These are phyloP conservation scores for Komagataella phaffii DNA, from an alignment of 805 yeast species.

Conservation along the genomic window DNA sequence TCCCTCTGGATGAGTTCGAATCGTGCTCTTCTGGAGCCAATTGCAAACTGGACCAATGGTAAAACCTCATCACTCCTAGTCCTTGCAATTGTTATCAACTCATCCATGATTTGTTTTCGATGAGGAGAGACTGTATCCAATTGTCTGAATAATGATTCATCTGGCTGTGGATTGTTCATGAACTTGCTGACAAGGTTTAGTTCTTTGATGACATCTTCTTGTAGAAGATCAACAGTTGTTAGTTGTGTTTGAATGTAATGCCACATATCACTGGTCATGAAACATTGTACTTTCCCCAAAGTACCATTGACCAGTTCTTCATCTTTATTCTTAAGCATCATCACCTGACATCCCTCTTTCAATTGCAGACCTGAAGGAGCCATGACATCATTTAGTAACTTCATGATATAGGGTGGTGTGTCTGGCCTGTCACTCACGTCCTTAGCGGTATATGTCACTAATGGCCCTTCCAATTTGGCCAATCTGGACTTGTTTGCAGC, in stretches of 20 bases:
- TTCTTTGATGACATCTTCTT: constrained; percentile 10
- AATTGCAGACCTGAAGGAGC: constrained; percentile 45
- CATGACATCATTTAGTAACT: constrained; percentile 39
- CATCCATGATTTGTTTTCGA: not conserved
- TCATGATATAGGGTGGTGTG: constrained; percentile 10
- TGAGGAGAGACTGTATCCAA: not conserved
- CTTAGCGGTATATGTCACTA: constrained; percentile 28
- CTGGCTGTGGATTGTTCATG: constrained; percentile 1
- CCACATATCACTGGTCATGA: constrained; percentile 6
- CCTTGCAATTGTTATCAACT: not conserved
- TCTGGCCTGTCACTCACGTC: constrained; percentile 43
- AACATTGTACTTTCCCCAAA: constrained; percentile 53
- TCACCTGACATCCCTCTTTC: constrained; percentile 68
- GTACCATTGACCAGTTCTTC: constrained; percentile 68
- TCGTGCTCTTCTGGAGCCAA: not conserved
- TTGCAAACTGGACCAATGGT: constrained; percentile 2
- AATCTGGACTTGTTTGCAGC: constrained; percentile 44
- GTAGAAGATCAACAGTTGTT: constrained; percentile 3
- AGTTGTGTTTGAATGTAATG: not conserved
- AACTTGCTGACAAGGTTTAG: constrained; percentile 3
- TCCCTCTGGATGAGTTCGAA: not conserved
- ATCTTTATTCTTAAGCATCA: constrained; percentile 70
- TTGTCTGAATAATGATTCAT: not conserved
- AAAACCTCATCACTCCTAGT: not conserved
- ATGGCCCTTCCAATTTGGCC: constrained; percentile 26